phyloP scores from a whole-genome alignment of 2,329 filamentous ascomycete species.

The Whalleya microplaca region DNA sequence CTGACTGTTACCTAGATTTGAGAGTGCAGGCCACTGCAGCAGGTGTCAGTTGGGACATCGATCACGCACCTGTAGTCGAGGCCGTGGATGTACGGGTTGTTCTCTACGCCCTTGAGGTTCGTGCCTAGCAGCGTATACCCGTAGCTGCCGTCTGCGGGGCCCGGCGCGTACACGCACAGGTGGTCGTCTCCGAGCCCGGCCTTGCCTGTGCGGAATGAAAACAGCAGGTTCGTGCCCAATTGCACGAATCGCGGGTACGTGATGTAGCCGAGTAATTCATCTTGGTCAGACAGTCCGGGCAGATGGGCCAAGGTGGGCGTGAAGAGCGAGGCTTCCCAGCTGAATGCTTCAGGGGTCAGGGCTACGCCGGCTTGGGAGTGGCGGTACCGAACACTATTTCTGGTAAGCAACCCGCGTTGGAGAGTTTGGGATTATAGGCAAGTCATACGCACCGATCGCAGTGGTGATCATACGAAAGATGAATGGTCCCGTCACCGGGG shows the following conservation, averaged over 20 bases:
- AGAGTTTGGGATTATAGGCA: background rate
- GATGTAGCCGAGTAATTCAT: conserved; percentile 42
- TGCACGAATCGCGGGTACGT: conserved; percentile 55
- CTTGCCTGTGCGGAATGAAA: conserved; percentile 55
- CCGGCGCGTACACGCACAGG: conserved; percentile 48
- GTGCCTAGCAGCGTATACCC: conserved; percentile 44
- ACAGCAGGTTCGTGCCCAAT: conserved; percentile 43
- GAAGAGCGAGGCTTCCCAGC: conserved; percentile 43
- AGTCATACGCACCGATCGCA: conserved; percentile 40
- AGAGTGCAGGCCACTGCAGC: too few relatives aligned
- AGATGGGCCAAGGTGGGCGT: conserved; percentile 40
- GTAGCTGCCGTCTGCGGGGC: background rate
- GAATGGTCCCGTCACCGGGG: conserved; percentile 54
- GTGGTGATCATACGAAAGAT: conserved; percentile 57
- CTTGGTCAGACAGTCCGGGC: conserved; percentile 37
- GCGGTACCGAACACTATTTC: conserved; percentile 42
- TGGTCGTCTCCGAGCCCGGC: conserved; percentile 54
- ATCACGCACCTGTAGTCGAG: conserved; percentile 39
- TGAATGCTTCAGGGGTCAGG: conserved; percentile 33
- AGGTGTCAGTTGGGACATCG: too few relatives aligned
- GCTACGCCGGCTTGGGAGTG: conserved; percentile 40
- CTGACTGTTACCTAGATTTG: too few relatives aligned
- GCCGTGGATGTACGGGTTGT: conserved; percentile 57
- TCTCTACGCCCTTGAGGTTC: conserved; percentile 55
- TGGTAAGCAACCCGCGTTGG: background rate